Evolutionary conservation across 2,329 filamentous ascomycete genomes (phyloP).

Genomic region (Sordariomycetes sp.): DNA sequence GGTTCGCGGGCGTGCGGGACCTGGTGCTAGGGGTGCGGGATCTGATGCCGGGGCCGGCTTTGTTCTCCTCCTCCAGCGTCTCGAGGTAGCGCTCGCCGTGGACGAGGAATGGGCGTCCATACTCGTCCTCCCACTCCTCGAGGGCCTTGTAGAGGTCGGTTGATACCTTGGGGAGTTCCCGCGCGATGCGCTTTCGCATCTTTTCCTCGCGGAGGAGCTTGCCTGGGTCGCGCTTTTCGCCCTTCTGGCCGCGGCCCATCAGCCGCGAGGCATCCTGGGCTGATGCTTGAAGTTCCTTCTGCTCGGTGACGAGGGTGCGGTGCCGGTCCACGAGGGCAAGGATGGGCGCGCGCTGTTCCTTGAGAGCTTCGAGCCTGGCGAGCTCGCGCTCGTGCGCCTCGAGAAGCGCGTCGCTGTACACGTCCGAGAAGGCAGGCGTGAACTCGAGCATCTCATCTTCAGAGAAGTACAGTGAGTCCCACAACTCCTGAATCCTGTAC

Average conservation of each 20-base stretch:
- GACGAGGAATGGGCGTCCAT: constrained; percentile 83
- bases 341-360: constrained; percentile 76
- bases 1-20: constrained; percentile 63
- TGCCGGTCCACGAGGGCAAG: constrained; percentile 75
- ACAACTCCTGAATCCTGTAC: constrained; percentile 81
- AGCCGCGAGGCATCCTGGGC: constrained; percentile 91
- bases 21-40: constrained; percentile 56
- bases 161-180: constrained; percentile 87
- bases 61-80: constrained; percentile 51
- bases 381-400: constrained; percentile 94
- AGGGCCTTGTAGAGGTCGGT: constrained; percentile 71
- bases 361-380: constrained; percentile 62
- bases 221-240: constrained; percentile 86
- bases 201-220: constrained; percentile 93
- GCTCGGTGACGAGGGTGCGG: constrained; percentile 68
- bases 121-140: constrained; percentile 85
- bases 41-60: constrained; percentile 40
- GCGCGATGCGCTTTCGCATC: constrained; percentile 93
- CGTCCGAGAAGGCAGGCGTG: constrained; percentile 90
- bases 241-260: constrained; percentile 83
- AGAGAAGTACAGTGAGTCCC: constrained; percentile 87
- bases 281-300: constrained; percentile 75
- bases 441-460: constrained; percentile 99
- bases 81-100: constrained; percentile 88
- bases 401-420: constrained; percentile 89